Evolutionary conservation across 1,139 yeast genomes (phyloP), one percentile per base, ranked within the genome.

Genomic region (Protomyces inouyei): DNA sequence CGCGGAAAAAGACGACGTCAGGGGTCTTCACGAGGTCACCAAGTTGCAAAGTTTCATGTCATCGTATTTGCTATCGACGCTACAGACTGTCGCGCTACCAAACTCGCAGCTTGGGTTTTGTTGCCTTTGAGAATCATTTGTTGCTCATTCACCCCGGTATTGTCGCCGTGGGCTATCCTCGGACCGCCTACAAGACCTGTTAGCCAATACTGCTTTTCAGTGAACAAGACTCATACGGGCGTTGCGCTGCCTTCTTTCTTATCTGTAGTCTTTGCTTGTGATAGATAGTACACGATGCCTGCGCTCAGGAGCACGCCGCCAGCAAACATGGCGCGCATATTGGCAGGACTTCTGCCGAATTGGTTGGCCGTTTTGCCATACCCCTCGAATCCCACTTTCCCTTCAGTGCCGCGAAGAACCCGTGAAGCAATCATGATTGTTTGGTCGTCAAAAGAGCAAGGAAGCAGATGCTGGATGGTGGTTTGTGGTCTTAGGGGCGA

Each of bases 341-440:
- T 59, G 43, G 52, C 40, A 21, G 43, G 43, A 18, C 46, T 59
- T 23, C 63, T 55, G 14, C 63, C 63, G 36, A 37, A 52, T n/a
- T 59, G 63, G 21, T 59, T 59, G 38, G 63, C 63, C n/a, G 63
- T 52, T 5, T 55, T 38, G 16, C 63, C 63, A 21, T 28, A 59
- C 16, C 63, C 63, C 14, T 59, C 63, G 18, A 59, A 59, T 9
- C 63, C 63, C 25, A 59, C 63, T 32, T 52, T 59, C 21, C 63
- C 63, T 28, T 59, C 63, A 3, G 63, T 59, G 14, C 63, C 63
- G 32, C 63, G 28, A 3, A 59, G 45, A 6, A 35, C 25, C 32
- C 63, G 23, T 59, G 57, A 55, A 52, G 48, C 12, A 21, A 43
- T 18, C 48, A 43, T 43, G 48, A 5, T 43, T n/a, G 23, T 43